Evolutionary conservation across 345 rosid genomes (phyloP), one percentile per base, ranked within the genome.

Genomic region (Limnanthes douglasii): DNA sequence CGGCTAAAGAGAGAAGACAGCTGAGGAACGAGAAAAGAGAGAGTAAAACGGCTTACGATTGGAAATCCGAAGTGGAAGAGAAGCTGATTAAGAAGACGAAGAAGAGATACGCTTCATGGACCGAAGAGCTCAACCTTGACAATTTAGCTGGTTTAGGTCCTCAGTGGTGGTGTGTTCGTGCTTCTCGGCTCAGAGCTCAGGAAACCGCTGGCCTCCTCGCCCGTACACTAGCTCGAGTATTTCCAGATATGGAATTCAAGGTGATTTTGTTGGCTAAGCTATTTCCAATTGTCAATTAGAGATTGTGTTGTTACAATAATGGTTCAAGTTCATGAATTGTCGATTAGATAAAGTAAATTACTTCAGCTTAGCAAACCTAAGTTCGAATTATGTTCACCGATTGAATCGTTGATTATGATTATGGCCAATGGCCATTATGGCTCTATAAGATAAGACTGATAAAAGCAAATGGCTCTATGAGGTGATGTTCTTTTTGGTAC

Each of bases 1-100:
- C 85, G 11, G 97, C 80, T 16, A 74, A 70, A 46, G 97, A 83
- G 67, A 66, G 95, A 44, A 64, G 97, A 61, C 72, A 68, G 64
- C 72, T 76, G n/a, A 64, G 95, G 45, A 74, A 72, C 60, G 68
- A 68, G 50, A 57, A 66, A 52, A 66, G 97, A 8, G 97, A 73
- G 59, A 54, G 70, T 48, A 68, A 62, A 45, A 34, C 66, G 2
- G 84, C 74, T 18, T 60, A 68, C 19, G 73, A 51, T 16, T 88
- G 95, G 97, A 58, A 74, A 59, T 90, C 78, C 54, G 86, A 88
- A 50, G 86, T 88, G 0, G 93, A 88, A 38, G 78, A 69, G 41
- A 53, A 56, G 46, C 73, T 88, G 35, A 59, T 72, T 31, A 66
- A 71, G 59, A 78, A 78, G 53, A 75, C 93, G 31, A 83, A 76